Base-by-base conservation (phyloP, 2,329 filamentous ascomycete genomes). In the Orbilia javanica region DNA sequence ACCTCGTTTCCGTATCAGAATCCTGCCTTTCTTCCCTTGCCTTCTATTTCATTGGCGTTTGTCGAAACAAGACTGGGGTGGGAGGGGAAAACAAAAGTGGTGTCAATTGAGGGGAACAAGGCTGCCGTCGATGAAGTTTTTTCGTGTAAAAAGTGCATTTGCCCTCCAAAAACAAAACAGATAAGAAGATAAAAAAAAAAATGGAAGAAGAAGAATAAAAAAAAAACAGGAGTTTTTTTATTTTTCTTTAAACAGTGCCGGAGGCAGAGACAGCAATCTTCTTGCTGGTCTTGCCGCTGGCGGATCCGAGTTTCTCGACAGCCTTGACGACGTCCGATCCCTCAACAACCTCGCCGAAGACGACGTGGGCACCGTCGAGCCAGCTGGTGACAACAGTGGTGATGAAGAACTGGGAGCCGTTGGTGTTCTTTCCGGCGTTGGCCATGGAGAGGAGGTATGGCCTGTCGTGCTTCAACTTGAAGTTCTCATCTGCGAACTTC, bases 381-480 rank as follows among this genome's bases (percentile, higher is more conserved):
- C 93, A 95, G 57, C 94, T 94, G 13, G 96, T 98, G n/a, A 91
- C 88, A 31, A 97, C 93, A 15, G 96, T 98, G 60, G 96, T 99
- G 82, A 98, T 87, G 88, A 99, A 99, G 89, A 99, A 99, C 83
- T 99, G 96, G 63, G 93, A 96, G 83, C 96, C 96, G 84, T 99
- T 99, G 84, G 96, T 97, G 82, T 91, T 91, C 92, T 80, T 18
- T 55, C 96, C 96, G 80, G 96, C 95, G 84, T 99, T 99, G 82
- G 96, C 96, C 96, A 99, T 99, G 84, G 93, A 96, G 79, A 99
- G 88, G 80, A 98, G 87, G 87, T 97, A 97, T 1, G 96, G 94
- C 82, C 91, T 92, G 82, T 96, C 93, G 84, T 99, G 96, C 83
- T 94, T 94, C 84, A 95, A 88, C 90, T 96, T 95, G 89, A 96